Conservation (phyloP, 2,329 filamentous ascomycete genomes). For the Microdochium nivale region DNA sequence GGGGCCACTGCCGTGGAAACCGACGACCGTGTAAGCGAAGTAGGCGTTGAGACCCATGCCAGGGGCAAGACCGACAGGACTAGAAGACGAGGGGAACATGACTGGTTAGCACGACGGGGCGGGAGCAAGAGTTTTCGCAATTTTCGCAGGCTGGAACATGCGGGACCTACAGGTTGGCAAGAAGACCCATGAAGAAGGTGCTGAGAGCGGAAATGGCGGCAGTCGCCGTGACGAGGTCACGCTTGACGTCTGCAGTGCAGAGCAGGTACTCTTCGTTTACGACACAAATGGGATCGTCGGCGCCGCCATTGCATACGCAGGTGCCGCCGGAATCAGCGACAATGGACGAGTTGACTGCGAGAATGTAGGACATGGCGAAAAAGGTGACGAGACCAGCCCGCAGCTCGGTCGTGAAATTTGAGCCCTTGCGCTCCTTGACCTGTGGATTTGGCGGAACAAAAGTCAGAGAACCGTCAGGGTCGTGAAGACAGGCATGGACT, state of each 20-base stretch:
- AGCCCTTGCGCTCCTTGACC: slow-evolving; percentile 64
- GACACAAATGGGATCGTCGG: slow-evolving; percentile 43
- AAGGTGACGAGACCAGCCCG: slow-evolving; percentile 77
- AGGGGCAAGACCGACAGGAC: slow-evolving; percentile 60
- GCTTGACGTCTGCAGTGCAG: slow-evolving; percentile 57
- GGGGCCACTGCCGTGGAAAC: slow-evolving; percentile 62
- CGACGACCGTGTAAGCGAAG: slow-evolving; percentile 68
- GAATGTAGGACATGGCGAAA: slow-evolving; percentile 52
- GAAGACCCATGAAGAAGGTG: slow-evolving; percentile 75
- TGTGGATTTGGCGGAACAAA: slow-evolving; percentile 20
- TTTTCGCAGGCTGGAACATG: too few relatives aligned
- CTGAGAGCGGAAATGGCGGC: slow-evolving; percentile 73
- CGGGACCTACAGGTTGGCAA: slow-evolving; percentile 64
- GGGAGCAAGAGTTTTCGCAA: neutral
- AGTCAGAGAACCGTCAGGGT: slow-evolving; percentile 4
- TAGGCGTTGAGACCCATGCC: slow-evolving; percentile 83
- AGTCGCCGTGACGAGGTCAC: slow-evolving; percentile 77
- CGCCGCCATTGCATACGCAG: slow-evolving; percentile 56
- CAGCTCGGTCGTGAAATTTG: slow-evolving; percentile 75
- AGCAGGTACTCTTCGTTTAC: slow-evolving; percentile 50
- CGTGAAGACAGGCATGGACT: slow-evolving; percentile 10
- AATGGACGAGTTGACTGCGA: slow-evolving; percentile 44
- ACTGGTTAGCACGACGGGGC: neutral
- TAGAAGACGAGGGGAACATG: slow-evolving; percentile 16
- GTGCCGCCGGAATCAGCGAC: slow-evolving; percentile 62